Percentiles rank a stretch among this genome's conserved stretches.
Conservation (phyloP, 1,284 basidiomycete species). For the Cryptococcus sp. region DNA sequence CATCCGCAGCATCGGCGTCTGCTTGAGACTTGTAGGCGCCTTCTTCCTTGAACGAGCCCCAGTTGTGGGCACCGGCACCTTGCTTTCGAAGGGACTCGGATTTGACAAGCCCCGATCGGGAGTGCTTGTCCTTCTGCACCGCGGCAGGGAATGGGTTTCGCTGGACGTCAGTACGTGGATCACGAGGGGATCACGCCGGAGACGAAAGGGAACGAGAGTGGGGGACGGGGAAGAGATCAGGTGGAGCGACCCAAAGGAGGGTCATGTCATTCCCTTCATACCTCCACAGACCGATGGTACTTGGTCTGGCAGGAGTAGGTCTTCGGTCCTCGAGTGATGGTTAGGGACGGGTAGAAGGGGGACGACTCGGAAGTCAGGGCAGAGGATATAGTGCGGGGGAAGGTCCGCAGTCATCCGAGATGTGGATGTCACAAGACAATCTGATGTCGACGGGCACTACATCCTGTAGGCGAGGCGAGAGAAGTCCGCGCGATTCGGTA, state of each 20-base stretch:
- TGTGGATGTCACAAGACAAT: background rate
- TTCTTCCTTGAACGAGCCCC: constrained; percentile 69
- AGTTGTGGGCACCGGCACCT: constrained; percentile 75
- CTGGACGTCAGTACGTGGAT: constrained; percentile 14
- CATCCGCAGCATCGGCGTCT: constrained; percentile 2
- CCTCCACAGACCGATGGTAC: too few relatives aligned
- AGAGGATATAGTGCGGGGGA: background rate
- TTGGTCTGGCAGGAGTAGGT: too few relatives aligned
- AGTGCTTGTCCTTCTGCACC: constrained; percentile 64
- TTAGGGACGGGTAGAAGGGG: too few relatives aligned
- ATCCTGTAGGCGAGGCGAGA: too few relatives aligned
- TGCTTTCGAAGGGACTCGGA: constrained; percentile 61
- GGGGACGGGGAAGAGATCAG: background rate
- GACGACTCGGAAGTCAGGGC: background rate
- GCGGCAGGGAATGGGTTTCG: constrained; percentile 65
- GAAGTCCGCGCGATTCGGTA: too few relatives aligned
- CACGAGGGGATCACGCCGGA: background rate
- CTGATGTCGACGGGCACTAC: too few relatives aligned
- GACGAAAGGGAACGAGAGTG: background rate
- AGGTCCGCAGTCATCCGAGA: constrained; percentile 1
- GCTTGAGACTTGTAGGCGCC: constrained; percentile 50
- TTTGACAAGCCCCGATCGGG: constrained; percentile 68
- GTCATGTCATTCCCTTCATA: too few relatives aligned
- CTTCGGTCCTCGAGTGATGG: too few relatives aligned
- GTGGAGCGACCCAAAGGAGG: background rate